Percentiles rank a stretch among this genome's conserved stretches.
These are phyloP conservation scores for Penicillium sp. DNA, from an alignment of 2,329 filamentous ascomycete genomes.

Conservation along the genomic window DNA sequence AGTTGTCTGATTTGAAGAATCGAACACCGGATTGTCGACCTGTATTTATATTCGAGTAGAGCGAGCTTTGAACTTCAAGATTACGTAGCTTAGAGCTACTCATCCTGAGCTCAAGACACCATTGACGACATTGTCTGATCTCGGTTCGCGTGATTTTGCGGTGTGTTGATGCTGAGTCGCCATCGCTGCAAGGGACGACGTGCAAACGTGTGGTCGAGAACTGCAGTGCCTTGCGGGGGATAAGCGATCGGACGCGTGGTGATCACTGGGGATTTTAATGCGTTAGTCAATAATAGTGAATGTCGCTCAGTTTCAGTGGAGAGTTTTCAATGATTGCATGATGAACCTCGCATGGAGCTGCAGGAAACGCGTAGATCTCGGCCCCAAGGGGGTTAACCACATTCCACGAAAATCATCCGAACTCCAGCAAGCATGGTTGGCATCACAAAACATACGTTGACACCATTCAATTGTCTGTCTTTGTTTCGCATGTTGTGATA, in stretches of 20 bases:
- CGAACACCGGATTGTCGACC: neutral
- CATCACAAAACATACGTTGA: neutral
- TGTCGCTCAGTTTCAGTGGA: conserved; percentile 4
- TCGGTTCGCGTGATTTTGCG: conserved; percentile 1
- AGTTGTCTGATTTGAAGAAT: conserved; percentile 16
- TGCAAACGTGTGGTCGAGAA: conserved; percentile 18
- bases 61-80: neutral
- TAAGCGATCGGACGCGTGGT: conserved; percentile 12
- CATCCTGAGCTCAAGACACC: neutral
- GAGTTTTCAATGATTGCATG: conserved; percentile 6
- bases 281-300: neutral
- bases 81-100: conserved; percentile 10
- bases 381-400: conserved; percentile 16
- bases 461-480: conserved; percentile 1
- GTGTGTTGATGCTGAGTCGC: conserved; percentile 6
- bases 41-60: conserved; percentile 20
- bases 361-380: conserved; percentile 15
- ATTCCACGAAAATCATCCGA: conserved; percentile 18
- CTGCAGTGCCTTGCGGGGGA: conserved; percentile 18
- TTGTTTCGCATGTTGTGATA: neutral
- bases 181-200: conserved; percentile 18
- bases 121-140: conserved; percentile 12
- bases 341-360: conserved; percentile 23
- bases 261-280: conserved; percentile 10
- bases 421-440: conserved; percentile 1